Evolutionary conservation across 371 early-diverging fungal genomes (phyloP), one percentile per base, ranked within the genome.

Genomic region (Capniomyces stellatus): DNA sequence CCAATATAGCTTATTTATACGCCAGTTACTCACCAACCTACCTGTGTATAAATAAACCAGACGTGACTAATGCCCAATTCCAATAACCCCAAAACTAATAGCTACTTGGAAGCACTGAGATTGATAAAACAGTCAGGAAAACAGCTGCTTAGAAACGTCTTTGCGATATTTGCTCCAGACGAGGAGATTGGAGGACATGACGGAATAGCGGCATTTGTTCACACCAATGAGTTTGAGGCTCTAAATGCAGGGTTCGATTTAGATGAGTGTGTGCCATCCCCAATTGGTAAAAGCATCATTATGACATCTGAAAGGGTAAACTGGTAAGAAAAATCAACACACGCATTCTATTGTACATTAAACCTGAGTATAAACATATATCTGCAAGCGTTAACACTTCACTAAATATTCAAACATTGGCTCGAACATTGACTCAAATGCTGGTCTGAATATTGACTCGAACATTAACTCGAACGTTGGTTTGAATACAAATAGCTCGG

Each of bases 141-240:
- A 57, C 62, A 66, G 55, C 75, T 76, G 24, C 63, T 61, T 54
- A 71, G 83, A 29, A 82, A 79, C 21, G 64, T 85, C 29, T 82
- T 82, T 55, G 57, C 77, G 50, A 71, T 75, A 18, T 83, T 75
- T 69, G 81, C 81, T 48, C 80, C 83, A 60, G 87, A 87, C 57
- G 87, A 87, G 67, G 88, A 87, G 59, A 75, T 85, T 51, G 85
- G 82, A 54, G 83, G 88, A 10, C 43, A 55, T 1, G 82, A 81
- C 52, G 87, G 87, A 25, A 82, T 85, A 83, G 62, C 66, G 51
- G 35, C 50, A 40, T 76, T 80, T 22, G 71, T 78, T 30, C 66
- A 77, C 52, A 72, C 72, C 22, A 59, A 64, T 24, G 73, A 72
- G 55, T 87, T 83, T 63, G 61, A 63, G 46, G 59, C 58, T 8